Evolutionary conservation across 2,329 filamentous ascomycete genomes (phyloP).

Genomic region (Madurella mycetomatis): DNA sequence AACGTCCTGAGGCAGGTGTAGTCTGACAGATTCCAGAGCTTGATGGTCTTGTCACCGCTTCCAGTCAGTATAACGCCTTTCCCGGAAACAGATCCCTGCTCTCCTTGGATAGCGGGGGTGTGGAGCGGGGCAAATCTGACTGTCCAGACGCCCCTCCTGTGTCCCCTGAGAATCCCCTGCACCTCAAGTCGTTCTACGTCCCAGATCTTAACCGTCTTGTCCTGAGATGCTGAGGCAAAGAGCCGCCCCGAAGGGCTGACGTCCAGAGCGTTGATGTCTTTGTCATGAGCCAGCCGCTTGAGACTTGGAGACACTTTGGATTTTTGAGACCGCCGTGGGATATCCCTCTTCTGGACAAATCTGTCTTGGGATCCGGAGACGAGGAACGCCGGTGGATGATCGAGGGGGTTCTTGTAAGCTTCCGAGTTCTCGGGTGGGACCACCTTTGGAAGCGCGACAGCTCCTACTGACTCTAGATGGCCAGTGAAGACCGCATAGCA

Average conservation of each 20-base stretch:
- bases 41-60: slow-evolving; percentile 92
- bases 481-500: slow-evolving; percentile 64
- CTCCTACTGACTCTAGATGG: slow-evolving; percentile 89
- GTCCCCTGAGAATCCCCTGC: slow-evolving; percentile 84
- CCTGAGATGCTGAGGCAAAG: slow-evolving; percentile 94
- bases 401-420: slow-evolving; percentile 68
- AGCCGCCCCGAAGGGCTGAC: slow-evolving; percentile 69
- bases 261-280: slow-evolving; percentile 95
- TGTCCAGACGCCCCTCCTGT: slow-evolving; percentile 93
- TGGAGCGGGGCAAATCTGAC: slow-evolving; percentile 81
- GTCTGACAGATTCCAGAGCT: slow-evolving; percentile 88
- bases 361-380: slow-evolving; percentile 93
- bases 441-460: slow-evolving; percentile 74
- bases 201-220: slow-evolving; percentile 96
- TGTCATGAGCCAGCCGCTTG: slow-evolving; percentile 93
- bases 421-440: slow-evolving; percentile 64
- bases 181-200: slow-evolving; percentile 85
- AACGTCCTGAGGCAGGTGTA: slow-evolving; percentile 92
- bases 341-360: slow-evolving; percentile 92
- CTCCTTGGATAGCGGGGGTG: slow-evolving; percentile 67
- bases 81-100: slow-evolving; percentile 66
- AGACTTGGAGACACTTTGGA: slow-evolving; percentile 61
- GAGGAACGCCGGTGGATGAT: slow-evolving; percentile 76
- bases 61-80: slow-evolving; percentile 85
- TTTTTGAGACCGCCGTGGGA: slow-evolving; percentile 52